Conservation (phyloP, 257 asterid genomes). For the Solanum paucissectum region DNA sequence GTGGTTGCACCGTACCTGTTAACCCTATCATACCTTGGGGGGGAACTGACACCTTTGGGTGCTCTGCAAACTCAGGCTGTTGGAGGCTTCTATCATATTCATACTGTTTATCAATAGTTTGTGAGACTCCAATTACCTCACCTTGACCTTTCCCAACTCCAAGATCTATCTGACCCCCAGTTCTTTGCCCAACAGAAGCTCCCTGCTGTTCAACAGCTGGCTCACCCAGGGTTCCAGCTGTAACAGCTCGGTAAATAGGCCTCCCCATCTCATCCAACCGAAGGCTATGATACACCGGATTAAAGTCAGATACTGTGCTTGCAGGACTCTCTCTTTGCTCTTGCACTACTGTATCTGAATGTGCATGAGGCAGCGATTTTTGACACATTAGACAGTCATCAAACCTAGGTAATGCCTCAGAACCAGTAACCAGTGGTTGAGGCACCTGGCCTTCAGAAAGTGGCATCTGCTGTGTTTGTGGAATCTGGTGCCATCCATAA, state of each 20-base stretch:
- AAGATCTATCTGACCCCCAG: slow-evolving; percentile 16
- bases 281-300: slow-evolving; percentile 42
- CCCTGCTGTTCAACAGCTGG: slow-evolving; percentile 26
- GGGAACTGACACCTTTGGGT: slow-evolving; percentile 28
- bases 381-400: slow-evolving; percentile 88
- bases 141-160: slow-evolving; percentile 28
- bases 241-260: slow-evolving; percentile 30
- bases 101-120: slow-evolving; percentile 28
- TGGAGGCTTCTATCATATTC: slow-evolving; percentile 27
- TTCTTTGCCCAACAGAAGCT: slow-evolving; percentile 17
- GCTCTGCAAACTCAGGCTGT: slow-evolving; percentile 40
- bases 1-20: slow-evolving; percentile 41
- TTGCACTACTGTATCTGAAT: slow-evolving; percentile 75
- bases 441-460: slow-evolving; percentile 25
- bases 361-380: slow-evolving; percentile 93
- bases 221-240: slow-evolving; percentile 28
- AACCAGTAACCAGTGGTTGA: slow-evolving; percentile 22
- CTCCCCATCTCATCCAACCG: slow-evolving; percentile 52
- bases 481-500: slow-evolving; percentile 57
- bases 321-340: slow-evolving; percentile 43
- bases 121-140: slow-evolving; percentile 25
- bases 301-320: slow-evolving; percentile 32
- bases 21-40: slow-evolving; percentile 36
- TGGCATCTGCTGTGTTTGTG: slow-evolving; percentile 18
- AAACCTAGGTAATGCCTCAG: slow-evolving; percentile 24